Base-by-base conservation (phyloP, 139 green algal species). In the Pseudopediastrum boryanum region DNA sequence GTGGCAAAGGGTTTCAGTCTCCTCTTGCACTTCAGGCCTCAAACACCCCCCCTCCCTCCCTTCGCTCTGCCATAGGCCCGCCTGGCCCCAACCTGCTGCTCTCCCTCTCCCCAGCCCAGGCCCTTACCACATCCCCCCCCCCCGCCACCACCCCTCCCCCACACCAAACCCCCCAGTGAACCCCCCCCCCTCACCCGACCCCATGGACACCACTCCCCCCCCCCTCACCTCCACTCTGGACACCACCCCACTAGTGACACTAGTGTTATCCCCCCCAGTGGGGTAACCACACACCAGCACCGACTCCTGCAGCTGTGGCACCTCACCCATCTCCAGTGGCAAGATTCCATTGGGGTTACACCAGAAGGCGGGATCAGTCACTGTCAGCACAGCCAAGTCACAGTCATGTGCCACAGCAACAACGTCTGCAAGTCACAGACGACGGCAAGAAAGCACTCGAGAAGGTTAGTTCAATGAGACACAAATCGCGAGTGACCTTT, bases 351-450 rank as follows among this genome's bases (percentile, higher is more conserved):
- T 86, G 36, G 79, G 71, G 6, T 21, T 27, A 1, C 35, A 35
- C 89, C 89, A 93, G 67, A 93, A 93, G 23, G 35, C 78, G 5
- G 88, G 79, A 64, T 93, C 89, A n/a, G 76, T 66, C 25, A 93
- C 89, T 2, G 71, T 85, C 29, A 92, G 76, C 54, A 92, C 54
- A 25, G 87, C 85, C 58, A 93, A 81, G 77, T 93, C 89, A 52
- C 88, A 87, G 79, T 93, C 91, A 69, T 94, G 89, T 31, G 87
- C 89, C 54, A 93, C 88, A 5, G 84, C 87, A 35, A 90, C 82
- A n/a, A 95, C 91, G 39, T 87, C 71, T 71, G 91, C 68, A 27
- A 29, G 44, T 12, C n/a, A n/a, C n/a, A n/a, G n/a, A n/a, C n/a
- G n/a, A n/a, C n/a, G n/a, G n/a, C n/a, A n/a, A n/a, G n/a, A n/a